Base-by-base conservation (phyloP, 2,329 filamentous ascomycete genomes). In the Alternaria alternata region DNA sequence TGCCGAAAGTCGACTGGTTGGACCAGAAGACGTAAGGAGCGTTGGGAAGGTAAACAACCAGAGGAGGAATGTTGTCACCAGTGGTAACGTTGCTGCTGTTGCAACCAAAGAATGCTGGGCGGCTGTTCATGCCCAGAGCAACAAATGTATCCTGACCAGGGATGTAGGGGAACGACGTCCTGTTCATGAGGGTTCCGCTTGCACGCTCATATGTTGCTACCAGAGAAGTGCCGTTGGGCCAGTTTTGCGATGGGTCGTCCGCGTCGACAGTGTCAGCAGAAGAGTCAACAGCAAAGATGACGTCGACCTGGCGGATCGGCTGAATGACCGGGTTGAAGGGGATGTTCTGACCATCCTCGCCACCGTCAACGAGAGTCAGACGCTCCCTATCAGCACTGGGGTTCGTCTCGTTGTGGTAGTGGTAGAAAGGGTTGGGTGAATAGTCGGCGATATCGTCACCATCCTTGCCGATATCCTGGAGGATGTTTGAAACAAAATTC, bases 31-130 rank as follows among this genome's bases (percentile, higher is more conserved):
- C 86, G 80, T 96, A 97, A 1, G 93, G 94, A 22, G 89, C 85
- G 75, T 95, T 96, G 59, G 95, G 92, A 46, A 98, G 78, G 81
- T 99, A 99, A 65, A 97, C 91, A 63, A 97, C 82, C 1, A 97
- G 79, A 0, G 93, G 93, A 0, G 86, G 80, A 9, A 80, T 75
- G 24, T 79, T 78, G 22, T 80, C 70, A 9, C 79, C 78, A 38
- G 61, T 20, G 0, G 88, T 88, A 49, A 87, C 83, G 78, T 93
- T 92, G 52, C 81, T 81, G 36, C 83, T 82, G 74, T 92, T 81
- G 79, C 92, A 95, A 44, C 92, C 92, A 74, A 95, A 95, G 83
- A 95, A 94, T 1, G 89, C 90, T 0, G 92, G 92, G 5, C 84
- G 85, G 60, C 83, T 86, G 82, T 93, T 94, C 6, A 94, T 81